Evolutionary conservation across 441 rosid genomes (phyloP), one percentile per base, ranked within the genome.

Genomic region (Populus hybrid): DNA sequence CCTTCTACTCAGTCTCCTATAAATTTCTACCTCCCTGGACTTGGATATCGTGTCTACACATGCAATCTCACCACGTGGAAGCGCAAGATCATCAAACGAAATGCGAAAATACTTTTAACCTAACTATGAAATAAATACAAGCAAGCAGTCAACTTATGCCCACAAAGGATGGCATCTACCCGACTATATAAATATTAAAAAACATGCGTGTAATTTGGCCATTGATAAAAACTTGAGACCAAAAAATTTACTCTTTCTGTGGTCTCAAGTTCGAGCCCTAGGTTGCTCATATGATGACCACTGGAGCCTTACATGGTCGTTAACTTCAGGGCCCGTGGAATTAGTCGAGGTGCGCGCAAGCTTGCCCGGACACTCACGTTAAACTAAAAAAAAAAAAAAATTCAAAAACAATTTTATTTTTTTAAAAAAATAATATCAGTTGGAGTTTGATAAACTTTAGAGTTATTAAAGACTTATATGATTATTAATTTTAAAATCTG

Each of bases 21-120:
- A 79, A 64, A 32, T n/a, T 71, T 34, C 28, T 34, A 16, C 26
- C 19, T 23, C 1, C 74, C 67, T 34, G 9, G 19, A 11, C 28
- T 10, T 10, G 24, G 50, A 3, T 1, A 61, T 40, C 34, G 53
- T 61, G 61, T 23, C 66, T 7, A 46, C 68, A 32, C 32, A 57
- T 38, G 63, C 42, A 14, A 14, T 19, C 21, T 30, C 23, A 32
- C 78, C 67, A 73, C 8, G 28, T 64, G 26, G 67, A 46, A 36
- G 21, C 42, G 70, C 23, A 67, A 32, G 59, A 7, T 5, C 3
- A n/a, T 21, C 50, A 59, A 46, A 46, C 19, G 53, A 42, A 10
- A 64, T 69, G 35, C 70, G 74, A 24, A 57, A 12, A 69, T 23
- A 28, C 63, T 73, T 78, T 72, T 69, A 67, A 57, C 75, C 79